Conservation (phyloP, 345 rosid species). For the Excoecaria agallocha region DNA sequence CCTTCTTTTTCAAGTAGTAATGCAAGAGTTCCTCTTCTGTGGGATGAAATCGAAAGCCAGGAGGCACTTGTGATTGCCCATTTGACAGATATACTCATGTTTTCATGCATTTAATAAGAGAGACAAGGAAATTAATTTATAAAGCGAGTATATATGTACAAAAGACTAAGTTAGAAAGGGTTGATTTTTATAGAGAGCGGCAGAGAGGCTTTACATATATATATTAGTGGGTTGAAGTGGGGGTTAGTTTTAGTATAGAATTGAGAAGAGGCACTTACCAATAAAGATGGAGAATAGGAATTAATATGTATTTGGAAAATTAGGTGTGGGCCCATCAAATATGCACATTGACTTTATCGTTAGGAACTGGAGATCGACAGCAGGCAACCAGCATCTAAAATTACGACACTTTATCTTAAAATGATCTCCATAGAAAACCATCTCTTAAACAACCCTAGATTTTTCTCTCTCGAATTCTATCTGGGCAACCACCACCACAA, state of each 20-base stretch:
- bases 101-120: constrained; percentile 44
- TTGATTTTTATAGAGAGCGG: background rate
- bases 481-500: constrained; percentile 22
- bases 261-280: constrained; percentile 37
- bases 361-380: constrained; percentile 38
- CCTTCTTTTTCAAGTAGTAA: constrained; percentile 72
- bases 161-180: too few species aligned
- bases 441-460: constrained; percentile 41
- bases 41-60: constrained; percentile 88
- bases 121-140: background rate
- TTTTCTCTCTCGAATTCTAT: constrained; percentile 2
- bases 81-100: constrained; percentile 79
- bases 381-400: constrained; percentile 45
- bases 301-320: constrained; percentile 23
- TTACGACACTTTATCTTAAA: constrained; percentile 70
- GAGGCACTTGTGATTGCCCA: constrained; percentile 81
- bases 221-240: constrained; percentile 14
- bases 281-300: constrained; percentile 38
- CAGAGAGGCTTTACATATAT: too few species aligned
- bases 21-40: constrained; percentile 82
- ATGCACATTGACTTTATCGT: constrained; percentile 28
- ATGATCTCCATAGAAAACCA: constrained; percentile 43
- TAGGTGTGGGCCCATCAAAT: constrained; percentile 25
- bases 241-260: constrained; percentile 26
- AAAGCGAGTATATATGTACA: constrained; percentile 11